Evolutionary conservation across 306 rosid species (phyloP).

Genomic region (Fragaria nilgerrensis): DNA sequence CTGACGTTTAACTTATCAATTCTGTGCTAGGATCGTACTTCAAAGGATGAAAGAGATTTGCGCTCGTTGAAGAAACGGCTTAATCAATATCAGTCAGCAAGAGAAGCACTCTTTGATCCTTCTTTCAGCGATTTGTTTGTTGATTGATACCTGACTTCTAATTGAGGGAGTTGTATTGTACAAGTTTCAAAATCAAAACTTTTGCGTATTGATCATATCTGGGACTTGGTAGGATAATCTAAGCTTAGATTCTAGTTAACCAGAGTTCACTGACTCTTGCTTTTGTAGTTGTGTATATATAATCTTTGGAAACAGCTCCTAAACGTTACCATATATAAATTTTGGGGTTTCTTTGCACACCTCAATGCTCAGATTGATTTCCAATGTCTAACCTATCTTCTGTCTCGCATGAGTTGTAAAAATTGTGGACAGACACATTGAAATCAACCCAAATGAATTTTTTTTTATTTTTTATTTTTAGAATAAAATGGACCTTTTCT

Average conservation of each 20-base stretch:
- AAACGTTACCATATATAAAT: neutral
- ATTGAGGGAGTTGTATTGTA: neutral
- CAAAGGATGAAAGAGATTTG: conserved; percentile 78
- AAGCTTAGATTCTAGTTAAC: neutral
- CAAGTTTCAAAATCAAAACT: neutral
- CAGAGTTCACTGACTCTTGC: neutral
- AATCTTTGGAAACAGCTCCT: neutral
- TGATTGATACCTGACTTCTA: conserved; percentile 13
- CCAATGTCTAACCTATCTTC: neutral
- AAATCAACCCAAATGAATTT: neutral
- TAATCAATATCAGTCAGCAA: conserved; percentile 65
- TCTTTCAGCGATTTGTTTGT: conserved; percentile 60
- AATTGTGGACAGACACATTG: conserved; percentile 17
- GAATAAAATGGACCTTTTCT: neutral
- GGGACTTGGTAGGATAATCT: neutral
- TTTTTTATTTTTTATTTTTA: too few relatives aligned
- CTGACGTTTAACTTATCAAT: conserved; percentile 11
- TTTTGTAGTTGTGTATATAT: neutral
- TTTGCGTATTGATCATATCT: neutral
- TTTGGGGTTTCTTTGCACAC: neutral
- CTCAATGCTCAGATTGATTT: conserved; percentile 8
- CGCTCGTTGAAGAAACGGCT: conserved; percentile 91
- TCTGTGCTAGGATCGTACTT: conserved; percentile 61
- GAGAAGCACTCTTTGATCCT: conserved; percentile 76
- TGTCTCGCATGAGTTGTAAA: conserved; percentile 18